Evolutionary conservation across 1,139 yeast genomes (phyloP).

Genomic region (Magnusiomyces paraingens): DNA sequence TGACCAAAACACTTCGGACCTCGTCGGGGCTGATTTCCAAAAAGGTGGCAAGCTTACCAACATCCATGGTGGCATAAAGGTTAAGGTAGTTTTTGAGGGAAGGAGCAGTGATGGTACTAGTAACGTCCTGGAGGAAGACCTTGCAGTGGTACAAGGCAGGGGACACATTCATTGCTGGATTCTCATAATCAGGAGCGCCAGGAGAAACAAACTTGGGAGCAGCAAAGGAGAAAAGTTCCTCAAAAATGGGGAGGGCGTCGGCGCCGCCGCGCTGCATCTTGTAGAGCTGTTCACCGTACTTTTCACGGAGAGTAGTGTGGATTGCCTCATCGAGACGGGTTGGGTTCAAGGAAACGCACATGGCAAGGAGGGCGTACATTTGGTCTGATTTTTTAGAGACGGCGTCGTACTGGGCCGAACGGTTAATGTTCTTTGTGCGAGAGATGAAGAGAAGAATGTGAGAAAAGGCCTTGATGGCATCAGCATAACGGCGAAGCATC

Average conservation of each 20-base stretch:
- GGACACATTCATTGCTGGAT: constrained; percentile 33
- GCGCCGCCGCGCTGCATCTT: constrained; percentile 41
- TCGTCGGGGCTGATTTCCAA: constrained; percentile 37
- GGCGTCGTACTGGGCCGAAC: constrained; percentile 41
- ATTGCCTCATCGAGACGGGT: constrained; percentile 42
- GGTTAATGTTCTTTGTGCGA: constrained; percentile 41
- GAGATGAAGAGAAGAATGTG: constrained; percentile 42
- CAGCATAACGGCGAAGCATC: constrained; percentile 45
- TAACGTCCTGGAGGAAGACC: constrained; percentile 40
- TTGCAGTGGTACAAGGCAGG: constrained; percentile 40
- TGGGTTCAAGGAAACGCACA: constrained; percentile 42
- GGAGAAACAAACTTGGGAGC: constrained; percentile 45
- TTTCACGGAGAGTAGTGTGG: constrained; percentile 40
- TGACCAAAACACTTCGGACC: constrained; percentile 34
- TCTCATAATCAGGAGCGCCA: constrained; percentile 34
- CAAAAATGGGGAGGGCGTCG: constrained; percentile 37
- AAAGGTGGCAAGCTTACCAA: constrained; percentile 39
- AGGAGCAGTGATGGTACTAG: constrained; percentile 36
- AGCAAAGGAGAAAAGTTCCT: constrained; percentile 42
- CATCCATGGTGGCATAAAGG: constrained; percentile 42
- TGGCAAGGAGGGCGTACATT: constrained; percentile 44
- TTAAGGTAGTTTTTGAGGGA: constrained; percentile 41
- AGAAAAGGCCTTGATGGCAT: constrained; percentile 44
- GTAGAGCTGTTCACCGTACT: constrained; percentile 41
- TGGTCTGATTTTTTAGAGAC: constrained; percentile 46